These are phyloP conservation scores for Clonostachys byssicola DNA, from an alignment of 2,329 filamentous ascomycete species.

Conservation along the genomic window DNA sequence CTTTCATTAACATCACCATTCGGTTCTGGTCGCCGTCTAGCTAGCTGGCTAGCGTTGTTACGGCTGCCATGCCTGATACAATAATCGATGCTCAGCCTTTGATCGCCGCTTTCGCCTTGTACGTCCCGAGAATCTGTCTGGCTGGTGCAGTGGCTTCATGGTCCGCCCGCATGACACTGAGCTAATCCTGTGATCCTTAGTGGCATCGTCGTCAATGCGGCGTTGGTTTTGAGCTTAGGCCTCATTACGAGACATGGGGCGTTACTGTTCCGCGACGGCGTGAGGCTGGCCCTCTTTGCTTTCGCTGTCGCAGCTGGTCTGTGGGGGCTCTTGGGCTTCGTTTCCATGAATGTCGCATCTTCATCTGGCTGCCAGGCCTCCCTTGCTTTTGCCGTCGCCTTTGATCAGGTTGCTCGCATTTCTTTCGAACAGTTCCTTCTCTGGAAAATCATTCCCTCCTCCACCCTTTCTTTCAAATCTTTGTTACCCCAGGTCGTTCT, in stretches of 20 bases:
- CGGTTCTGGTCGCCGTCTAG: no score
- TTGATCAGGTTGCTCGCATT: slow-evolving; percentile 53
- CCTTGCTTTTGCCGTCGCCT: slow-evolving; percentile 45
- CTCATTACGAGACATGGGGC: slow-evolving; percentile 42
- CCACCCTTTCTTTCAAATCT: slow-evolving; percentile 26
- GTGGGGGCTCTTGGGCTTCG: slow-evolving; percentile 50
- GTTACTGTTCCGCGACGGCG: slow-evolving; percentile 48
- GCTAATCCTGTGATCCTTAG: slow-evolving; percentile 15
- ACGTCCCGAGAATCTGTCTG: background rate
- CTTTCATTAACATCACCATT: no score
- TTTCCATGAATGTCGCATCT: slow-evolving; percentile 40
- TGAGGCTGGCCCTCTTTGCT: slow-evolving; percentile 59
- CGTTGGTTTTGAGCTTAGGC: slow-evolving; percentile 40
- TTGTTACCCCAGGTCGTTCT: slow-evolving; percentile 42
- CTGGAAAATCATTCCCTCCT: slow-evolving; percentile 40
- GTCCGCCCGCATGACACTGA: background rate
- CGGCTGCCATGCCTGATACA: no score
- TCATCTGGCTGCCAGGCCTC: slow-evolving; percentile 43
- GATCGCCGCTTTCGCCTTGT: background rate
- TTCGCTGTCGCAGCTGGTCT: slow-evolving; percentile 46
- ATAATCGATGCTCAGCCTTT: slow-evolving; percentile 11
- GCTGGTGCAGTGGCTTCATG: background rate
- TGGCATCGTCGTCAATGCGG: slow-evolving; percentile 49
- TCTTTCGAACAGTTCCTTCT: slow-evolving; percentile 49
- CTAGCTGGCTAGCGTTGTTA: no score